Conservation (phyloP, 179 eudicot species). For the Amaranthus tricolor region DNA sequence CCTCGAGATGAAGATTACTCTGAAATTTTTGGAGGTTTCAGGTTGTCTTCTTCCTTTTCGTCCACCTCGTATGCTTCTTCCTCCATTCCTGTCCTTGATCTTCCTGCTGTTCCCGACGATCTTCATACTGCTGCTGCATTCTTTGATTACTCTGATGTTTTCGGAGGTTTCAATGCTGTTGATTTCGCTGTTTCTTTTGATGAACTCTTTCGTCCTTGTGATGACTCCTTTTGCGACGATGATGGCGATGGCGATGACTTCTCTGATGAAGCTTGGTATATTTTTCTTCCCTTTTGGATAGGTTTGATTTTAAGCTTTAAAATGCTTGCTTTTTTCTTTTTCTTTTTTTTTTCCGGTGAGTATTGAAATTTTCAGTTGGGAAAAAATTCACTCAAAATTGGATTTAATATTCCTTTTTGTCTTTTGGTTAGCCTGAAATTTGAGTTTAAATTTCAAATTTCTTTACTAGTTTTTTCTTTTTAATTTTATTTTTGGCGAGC, state of each 20-base stretch:
- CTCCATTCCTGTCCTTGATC: slow-evolving; percentile 66
- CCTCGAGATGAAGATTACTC: slow-evolving; percentile 66
- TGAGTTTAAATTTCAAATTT: too few relatives aligned
- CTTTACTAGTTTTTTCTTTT: too few relatives aligned
- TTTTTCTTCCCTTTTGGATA: not conserved
- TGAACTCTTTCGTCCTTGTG: slow-evolving; percentile 34
- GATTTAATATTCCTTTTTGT: too few relatives aligned
- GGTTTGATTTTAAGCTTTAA: not conserved
- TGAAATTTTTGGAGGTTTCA: slow-evolving; percentile 70
- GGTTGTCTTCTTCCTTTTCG: slow-evolving; percentile 34
- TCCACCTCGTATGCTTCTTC: slow-evolving; percentile 37
- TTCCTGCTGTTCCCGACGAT: slow-evolving; percentile 40
- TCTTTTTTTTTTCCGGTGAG: not conserved
- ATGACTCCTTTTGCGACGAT: slow-evolving; percentile 22
- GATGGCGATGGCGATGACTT: slow-evolving; percentile 31
- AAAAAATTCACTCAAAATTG: too few relatives aligned
- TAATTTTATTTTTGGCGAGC: too few relatives aligned
- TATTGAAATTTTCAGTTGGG: not conserved
- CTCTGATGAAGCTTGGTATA: slow-evolving; percentile 67
- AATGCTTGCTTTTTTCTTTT: not conserved
- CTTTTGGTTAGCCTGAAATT: too few relatives aligned
- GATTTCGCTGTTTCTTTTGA: slow-evolving; percentile 49
- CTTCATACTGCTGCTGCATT: slow-evolving; percentile 24
- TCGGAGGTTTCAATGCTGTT: slow-evolving; percentile 40
- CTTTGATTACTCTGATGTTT: slow-evolving; percentile 64